Evolutionary conservation across 768 basidiomycete species (phyloP), one percentile per base, ranked within the genome.

Genomic region (Lactarius hengduanensis): DNA sequence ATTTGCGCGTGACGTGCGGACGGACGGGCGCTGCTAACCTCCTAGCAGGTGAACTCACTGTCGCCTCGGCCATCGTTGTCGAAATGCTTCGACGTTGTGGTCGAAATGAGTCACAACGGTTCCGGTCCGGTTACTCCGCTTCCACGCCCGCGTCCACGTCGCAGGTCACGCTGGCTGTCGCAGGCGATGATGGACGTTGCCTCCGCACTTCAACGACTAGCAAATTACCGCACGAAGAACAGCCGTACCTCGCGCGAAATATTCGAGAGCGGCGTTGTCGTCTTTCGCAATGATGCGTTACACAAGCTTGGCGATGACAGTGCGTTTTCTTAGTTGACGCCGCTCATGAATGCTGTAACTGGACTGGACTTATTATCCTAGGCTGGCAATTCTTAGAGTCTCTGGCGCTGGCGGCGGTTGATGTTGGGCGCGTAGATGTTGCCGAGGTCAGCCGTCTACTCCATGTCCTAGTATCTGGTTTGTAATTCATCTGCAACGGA

Each of bases 301-400:
- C 70, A 71, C 55, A 74, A 65, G 53, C 71, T 74, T 32, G 75
- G 75, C 8, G 78, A 80, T 38, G 76, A 78, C 57, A 71, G 76
- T 75, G 32, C 43, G 61, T 53, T 4, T 41, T 15, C 47, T 32
- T 22, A n/a, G 15, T 66, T 36, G 57, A 50, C n/a, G n/a, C 59
- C 30, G 28, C n/a, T 34, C 6, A 26, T 53, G 4, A 50, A 26
- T 26, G 26, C 50, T 26, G 26, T 53, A 26, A 7, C 30, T 7
- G 32, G n/a, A n/a, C n/a, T n/a, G n/a, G 43, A 13, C 56, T 53
- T 61, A 61, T 13, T 16, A 58, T 40, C 66, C 54, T 71, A 94
- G 94, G 82, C 36, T 94, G 91, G 92, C 82, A 83, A 13, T 87
- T 91, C 68, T 76, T 92, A 9, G 95, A 96, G 72, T 92, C 94